A percentile compares a stretch with the other conserved stretches of the same genome.
Evolutionary conservation across 495 filamentous ascomycete species (phyloP).

Genomic region (Lentithecium fluviatile): DNA sequence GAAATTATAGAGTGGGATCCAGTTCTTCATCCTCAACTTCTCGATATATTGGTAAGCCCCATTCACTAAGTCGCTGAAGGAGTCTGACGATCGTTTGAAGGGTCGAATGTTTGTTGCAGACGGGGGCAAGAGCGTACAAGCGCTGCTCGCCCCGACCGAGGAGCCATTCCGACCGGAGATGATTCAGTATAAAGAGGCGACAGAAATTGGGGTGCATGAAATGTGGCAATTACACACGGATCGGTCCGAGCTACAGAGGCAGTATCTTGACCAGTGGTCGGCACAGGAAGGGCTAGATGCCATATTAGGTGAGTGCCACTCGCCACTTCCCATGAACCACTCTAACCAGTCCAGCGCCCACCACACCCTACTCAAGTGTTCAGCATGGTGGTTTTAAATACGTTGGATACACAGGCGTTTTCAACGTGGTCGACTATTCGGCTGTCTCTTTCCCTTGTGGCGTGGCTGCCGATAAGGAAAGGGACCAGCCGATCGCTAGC

Average conservation of each 20-base stretch:
- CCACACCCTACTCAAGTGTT: slow-evolving; percentile 39
- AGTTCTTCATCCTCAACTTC: slow-evolving; percentile 28
- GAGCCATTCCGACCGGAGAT: slow-evolving; percentile 42
- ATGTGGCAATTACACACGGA: slow-evolving; percentile 43
- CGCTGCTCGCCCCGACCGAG: slow-evolving; percentile 33
- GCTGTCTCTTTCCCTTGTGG: slow-evolving; percentile 40
- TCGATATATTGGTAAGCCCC: slow-evolving; percentile 30
- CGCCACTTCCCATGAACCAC: neutral
- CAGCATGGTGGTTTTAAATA: slow-evolving; percentile 38
- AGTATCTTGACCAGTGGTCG: slow-evolving; percentile 42
- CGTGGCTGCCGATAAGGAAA: slow-evolving; percentile 33
- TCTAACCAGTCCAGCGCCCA: slow-evolving; percentile 29
- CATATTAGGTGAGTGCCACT: slow-evolving; percentile 33
- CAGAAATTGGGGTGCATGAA: slow-evolving; percentile 37
- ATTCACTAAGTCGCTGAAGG: neutral
- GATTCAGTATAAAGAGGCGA: slow-evolving; percentile 32
- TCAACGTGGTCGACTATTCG: slow-evolving; percentile 42
- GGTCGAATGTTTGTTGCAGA: slow-evolving; percentile 42
- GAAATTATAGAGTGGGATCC: slow-evolving; percentile 37
- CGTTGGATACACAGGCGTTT: slow-evolving; percentile 43
- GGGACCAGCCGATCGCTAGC: slow-evolving; percentile 27
- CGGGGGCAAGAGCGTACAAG: slow-evolving; percentile 39
- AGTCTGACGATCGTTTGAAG: slow-evolving; percentile 12
- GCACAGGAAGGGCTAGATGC: slow-evolving; percentile 39
- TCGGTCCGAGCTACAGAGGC: slow-evolving; percentile 38